These are phyloP conservation scores for Aspergillus brunneoviolaceus DNA, from an alignment of 2,329 filamentous ascomycete species.

Conservation along the genomic window DNA sequence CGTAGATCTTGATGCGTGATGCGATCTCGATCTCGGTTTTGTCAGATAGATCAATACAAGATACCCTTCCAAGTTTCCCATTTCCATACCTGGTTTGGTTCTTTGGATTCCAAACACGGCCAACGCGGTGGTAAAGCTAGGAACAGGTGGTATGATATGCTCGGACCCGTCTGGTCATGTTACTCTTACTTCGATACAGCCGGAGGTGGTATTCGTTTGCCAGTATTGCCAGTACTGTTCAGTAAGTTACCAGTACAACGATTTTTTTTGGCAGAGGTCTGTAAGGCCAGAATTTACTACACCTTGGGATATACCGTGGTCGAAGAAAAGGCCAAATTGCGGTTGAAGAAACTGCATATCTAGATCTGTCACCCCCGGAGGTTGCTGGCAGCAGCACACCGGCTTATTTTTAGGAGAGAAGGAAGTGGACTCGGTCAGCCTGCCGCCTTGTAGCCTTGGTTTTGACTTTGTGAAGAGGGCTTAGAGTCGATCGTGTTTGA, in stretches of 20 bases:
- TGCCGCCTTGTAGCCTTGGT: conserved; percentile 12
- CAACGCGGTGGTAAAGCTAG: neutral
- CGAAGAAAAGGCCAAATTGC: too few species aligned
- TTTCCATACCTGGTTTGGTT: too few species aligned
- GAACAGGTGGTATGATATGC: neutral
- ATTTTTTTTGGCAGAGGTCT: neutral
- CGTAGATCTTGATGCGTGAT: too few species aligned
- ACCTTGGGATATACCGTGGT: too few species aligned
- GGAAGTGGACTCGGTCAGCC: conserved; percentile 11
- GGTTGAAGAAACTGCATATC: too few species aligned
- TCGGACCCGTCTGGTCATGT: too few species aligned
- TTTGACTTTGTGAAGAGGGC: conserved; percentile 4
- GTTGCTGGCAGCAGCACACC: conserved; percentile 8
- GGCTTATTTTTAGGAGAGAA: conserved; percentile 3
- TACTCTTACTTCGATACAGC: too few species aligned
- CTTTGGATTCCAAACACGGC: neutral
- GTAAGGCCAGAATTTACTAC: too few species aligned
- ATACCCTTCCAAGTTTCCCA: too few species aligned
- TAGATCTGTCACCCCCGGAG: neutral
- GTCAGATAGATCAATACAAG: too few species aligned
- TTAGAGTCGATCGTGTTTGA: neutral
- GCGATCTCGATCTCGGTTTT: too few species aligned
- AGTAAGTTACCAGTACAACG: conserved; percentile 4
- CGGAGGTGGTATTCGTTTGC: neutral
- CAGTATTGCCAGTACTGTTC: neutral